Evolutionary conservation across 805 yeast species (phyloP).

Genomic region (Wickerhamiella brachini): DNA sequence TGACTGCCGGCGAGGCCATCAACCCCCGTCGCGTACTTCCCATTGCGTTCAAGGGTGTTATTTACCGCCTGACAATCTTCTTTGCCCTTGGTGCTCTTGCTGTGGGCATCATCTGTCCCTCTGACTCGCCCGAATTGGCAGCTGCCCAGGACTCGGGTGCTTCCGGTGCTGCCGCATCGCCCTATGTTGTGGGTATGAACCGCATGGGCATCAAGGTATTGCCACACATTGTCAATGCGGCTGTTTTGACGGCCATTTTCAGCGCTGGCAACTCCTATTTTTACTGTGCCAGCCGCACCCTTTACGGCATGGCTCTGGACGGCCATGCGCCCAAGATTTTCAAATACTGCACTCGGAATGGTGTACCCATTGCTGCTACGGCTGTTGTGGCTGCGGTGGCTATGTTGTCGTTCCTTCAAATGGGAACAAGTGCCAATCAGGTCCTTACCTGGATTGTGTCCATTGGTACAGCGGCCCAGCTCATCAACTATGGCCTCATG

Average conservation of each 20-base stretch:
- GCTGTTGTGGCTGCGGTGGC: conserved; percentile 39
- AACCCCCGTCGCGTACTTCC: conserved; percentile 62
- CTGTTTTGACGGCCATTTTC: conserved; percentile 59
- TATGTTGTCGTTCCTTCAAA: conserved; percentile 49
- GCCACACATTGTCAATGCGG: conserved; percentile 68
- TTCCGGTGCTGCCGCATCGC: conserved; percentile 70
- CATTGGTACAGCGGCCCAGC: conserved; percentile 55
- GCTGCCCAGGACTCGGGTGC: conserved; percentile 44
- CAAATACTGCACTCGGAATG: conserved; percentile 44
- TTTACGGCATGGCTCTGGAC: conserved; percentile 55
- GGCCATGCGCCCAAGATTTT: conserved; percentile 66
- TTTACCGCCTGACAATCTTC: conserved; percentile 50
- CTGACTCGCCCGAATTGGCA: conserved; percentile 47
- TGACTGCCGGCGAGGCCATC: conserved; percentile 72
- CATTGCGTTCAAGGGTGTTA: conserved; percentile 64
- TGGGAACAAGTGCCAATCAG: conserved; percentile 41
- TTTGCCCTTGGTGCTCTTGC: conserved; percentile 64
- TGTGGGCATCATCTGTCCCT: conserved; percentile 64
- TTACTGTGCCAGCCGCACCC: conserved; percentile 54
- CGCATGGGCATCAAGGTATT: conserved; percentile 45
- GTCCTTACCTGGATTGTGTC: conserved; percentile 65
- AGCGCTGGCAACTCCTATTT: conserved; percentile 77
- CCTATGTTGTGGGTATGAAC: conserved; percentile 72
- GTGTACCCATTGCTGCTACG: conserved; percentile 56
- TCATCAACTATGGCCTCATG: conserved; percentile 46